These are phyloP conservation scores for Solanum habrochaites DNA, from an alignment of 257 asterid genomes.

Conservation along the genomic window DNA sequence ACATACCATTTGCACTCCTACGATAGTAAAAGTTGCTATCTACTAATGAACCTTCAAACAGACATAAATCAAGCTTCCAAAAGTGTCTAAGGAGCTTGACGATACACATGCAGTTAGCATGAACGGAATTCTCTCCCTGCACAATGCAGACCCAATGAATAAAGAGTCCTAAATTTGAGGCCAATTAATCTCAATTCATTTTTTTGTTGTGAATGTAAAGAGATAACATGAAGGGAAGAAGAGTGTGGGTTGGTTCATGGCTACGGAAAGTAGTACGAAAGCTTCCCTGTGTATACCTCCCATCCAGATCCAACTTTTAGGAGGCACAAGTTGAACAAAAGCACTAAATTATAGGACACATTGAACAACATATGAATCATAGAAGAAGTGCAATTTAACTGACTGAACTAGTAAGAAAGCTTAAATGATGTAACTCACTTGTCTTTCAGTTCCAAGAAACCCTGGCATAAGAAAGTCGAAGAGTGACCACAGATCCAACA, in stretches of 20 bases:
- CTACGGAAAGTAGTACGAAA: not conserved
- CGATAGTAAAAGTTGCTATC: not conserved
- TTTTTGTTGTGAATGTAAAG: not conserved
- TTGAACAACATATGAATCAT: not conserved
- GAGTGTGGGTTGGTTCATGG: not conserved
- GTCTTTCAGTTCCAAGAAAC: conserved; percentile 99
- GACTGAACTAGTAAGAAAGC: not conserved
- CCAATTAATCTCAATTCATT: not conserved
- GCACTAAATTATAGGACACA: not conserved
- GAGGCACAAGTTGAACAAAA: not conserved
- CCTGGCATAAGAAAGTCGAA: conserved; percentile 99
- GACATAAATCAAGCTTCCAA: not conserved
- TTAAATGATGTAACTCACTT: conserved; percentile 38
- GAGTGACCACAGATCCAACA: conserved; percentile 97
- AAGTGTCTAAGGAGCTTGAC: not conserved
- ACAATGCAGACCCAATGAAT: not conserved
- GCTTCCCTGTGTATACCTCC: not conserved
- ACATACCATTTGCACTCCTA: not conserved
- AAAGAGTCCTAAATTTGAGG: not conserved
- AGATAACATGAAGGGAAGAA: not conserved
- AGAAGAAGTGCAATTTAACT: not conserved
- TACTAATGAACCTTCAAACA: not conserved
- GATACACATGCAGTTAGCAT: not conserved
- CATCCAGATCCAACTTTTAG: not conserved
- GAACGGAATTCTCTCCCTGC: not conserved